Evolutionary conservation across 208 protist genomes (phyloP).

Genomic region (Balamuthia mandrillaris): DNA sequence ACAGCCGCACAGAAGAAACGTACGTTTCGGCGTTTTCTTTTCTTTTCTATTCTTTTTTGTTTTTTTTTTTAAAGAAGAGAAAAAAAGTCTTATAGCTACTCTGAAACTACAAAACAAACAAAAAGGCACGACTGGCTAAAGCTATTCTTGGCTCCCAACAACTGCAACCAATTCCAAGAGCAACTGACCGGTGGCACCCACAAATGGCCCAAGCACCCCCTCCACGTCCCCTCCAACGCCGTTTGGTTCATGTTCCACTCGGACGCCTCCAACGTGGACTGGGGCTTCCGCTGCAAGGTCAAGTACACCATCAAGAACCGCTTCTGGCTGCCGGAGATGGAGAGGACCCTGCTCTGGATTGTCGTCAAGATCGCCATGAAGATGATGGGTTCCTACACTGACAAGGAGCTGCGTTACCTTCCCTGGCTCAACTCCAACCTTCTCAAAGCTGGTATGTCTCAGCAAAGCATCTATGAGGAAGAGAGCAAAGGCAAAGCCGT

Average conservation of each 20-base stretch:
- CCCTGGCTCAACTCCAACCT: background rate
- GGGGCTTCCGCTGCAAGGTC: no score
- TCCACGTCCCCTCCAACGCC: background rate
- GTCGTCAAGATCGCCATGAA: background rate
- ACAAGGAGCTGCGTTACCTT: background rate
- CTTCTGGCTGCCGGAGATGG: background rate
- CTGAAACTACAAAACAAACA: background rate
- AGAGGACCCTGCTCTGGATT: background rate
- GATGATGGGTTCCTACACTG: background rate
- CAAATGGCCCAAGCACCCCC: background rate
- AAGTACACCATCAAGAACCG: background rate
- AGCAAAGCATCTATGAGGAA: no score
- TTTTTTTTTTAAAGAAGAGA: background rate
- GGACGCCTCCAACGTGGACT: constrained; percentile 6
- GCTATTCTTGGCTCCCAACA: background rate
- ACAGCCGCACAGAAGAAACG: constrained; percentile 8
- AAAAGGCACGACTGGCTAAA: background rate
- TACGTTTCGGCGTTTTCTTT: background rate
- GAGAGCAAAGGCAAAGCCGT: no score
- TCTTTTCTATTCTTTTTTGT: background rate
- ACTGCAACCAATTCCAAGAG: background rate
- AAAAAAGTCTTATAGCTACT: no score
- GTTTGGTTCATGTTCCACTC: constrained; percentile 9
- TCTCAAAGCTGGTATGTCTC: background rate
- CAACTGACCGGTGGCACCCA: background rate